These are phyloP conservation scores for Umbilicus rupestris DNA, from an alignment of 164 flowering plant genomes.

Conservation along the genomic window DNA sequence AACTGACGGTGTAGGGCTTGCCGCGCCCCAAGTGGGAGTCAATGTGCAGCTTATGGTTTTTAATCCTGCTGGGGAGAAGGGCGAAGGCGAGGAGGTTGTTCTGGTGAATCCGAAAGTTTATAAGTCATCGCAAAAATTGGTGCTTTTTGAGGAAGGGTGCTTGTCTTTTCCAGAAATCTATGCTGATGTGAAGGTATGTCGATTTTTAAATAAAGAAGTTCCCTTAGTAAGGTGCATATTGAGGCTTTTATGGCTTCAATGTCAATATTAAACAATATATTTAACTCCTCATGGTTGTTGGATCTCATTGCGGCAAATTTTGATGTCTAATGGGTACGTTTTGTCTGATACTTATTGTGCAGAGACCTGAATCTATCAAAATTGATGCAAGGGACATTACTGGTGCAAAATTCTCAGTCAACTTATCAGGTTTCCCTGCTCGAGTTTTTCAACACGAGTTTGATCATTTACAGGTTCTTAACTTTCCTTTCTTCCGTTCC, in stretches of 20 bases:
- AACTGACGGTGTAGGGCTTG: conserved; percentile 96
- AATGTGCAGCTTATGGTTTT: conserved; percentile 95
- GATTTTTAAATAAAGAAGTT: not conserved
- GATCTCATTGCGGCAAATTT: not conserved
- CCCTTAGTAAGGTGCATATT: not conserved
- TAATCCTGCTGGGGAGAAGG: conserved; percentile 80
- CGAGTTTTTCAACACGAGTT: conserved; percentile 94
- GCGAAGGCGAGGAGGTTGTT: conserved; percentile 88
- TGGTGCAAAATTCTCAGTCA: conserved; percentile 61
- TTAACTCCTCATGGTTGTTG: not conserved
- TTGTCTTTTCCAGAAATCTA: conserved; percentile 86
- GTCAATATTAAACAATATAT: too few species aligned
- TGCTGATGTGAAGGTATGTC: conserved; percentile 76
- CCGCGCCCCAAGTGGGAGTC: conserved; percentile 98
- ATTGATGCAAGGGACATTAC: conserved; percentile 75
- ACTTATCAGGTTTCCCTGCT: conserved; percentile 71
- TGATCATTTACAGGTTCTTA: conserved; percentile 80
- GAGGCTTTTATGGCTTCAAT: not conserved
- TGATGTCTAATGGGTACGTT: not conserved
- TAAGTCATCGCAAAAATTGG: conserved; percentile 51
- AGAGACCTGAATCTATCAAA: conserved; percentile 90
- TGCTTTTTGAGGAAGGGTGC: conserved; percentile 79
- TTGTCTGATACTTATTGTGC: conserved; percentile 15
- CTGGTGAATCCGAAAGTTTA: conserved; percentile 75
- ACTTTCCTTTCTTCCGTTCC: not conserved